Percentiles rank a stretch among this genome's conserved stretches.
Conservation (phyloP, 2,329 filamentous ascomycete genomes). For the Penicillium sp. region DNA sequence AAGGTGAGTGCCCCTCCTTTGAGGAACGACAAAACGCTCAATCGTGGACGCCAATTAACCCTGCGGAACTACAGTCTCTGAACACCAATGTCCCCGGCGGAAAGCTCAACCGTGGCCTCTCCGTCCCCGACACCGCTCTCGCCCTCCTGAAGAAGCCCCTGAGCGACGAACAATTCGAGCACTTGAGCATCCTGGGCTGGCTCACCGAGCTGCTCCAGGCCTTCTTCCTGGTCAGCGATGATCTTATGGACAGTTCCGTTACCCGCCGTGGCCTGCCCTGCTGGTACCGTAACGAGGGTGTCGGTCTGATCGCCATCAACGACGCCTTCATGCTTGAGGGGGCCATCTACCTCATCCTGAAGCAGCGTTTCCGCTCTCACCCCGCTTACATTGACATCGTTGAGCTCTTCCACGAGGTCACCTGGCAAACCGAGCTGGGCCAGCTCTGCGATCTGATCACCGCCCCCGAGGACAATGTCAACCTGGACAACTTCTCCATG, state of each 20-base stretch:
- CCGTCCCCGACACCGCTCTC: slow-evolving; percentile 85
- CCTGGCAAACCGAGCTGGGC: slow-evolving; percentile 91
- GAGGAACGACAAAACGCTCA: not conserved
- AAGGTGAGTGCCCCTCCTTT: slow-evolving; percentile 53
- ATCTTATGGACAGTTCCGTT: slow-evolving; percentile 97
- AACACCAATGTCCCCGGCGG: slow-evolving; percentile 85
- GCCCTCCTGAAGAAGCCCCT: slow-evolving; percentile 72
- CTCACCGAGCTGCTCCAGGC: slow-evolving; percentile 97
- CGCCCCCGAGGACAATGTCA: slow-evolving; percentile 87
- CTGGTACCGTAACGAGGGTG: slow-evolving; percentile 88
- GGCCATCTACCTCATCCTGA: slow-evolving; percentile 84
- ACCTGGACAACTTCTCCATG: slow-evolving; percentile 92
- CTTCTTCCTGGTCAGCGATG: slow-evolving; percentile 97
- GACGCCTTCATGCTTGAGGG: slow-evolving; percentile 95
- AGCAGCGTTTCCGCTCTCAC: slow-evolving; percentile 88
- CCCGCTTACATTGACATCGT: slow-evolving; percentile 85
- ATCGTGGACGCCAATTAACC: slow-evolving; percentile 7
- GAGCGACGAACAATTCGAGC: slow-evolving; percentile 79
- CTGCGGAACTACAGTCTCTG: slow-evolving; percentile 59
- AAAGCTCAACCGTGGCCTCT: slow-evolving; percentile 99
- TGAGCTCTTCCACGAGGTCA: slow-evolving; percentile 94
- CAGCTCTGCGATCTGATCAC: slow-evolving; percentile 94
- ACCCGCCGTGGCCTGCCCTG: slow-evolving; percentile 92
- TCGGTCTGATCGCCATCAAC: slow-evolving; percentile 97
- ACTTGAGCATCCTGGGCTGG: slow-evolving; percentile 87